Evolutionary conservation across 192 early-diverging fungal species (phyloP), one percentile per base, ranked within the genome.

Genomic region (Obelidium mucronatum): DNA sequence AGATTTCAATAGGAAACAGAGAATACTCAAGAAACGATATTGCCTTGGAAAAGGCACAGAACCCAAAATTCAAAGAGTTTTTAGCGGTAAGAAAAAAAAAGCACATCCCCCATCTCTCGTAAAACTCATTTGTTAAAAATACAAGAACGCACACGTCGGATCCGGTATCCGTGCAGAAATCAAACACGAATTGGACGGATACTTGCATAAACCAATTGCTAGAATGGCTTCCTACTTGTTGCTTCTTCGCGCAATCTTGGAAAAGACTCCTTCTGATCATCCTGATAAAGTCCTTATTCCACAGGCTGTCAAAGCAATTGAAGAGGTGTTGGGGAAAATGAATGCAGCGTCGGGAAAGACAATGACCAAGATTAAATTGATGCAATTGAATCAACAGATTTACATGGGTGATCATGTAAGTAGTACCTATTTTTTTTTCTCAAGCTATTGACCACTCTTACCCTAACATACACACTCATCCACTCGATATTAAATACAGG

Each of bases 271-370:
- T 2, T 85, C 88, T 31, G 90, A 89, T 40, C 91, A 94, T 66
- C 91, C 94, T 2, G 97, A 98, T 72, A 83, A 87, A 56, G 85
- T 82, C 31, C 79, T 90, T 28, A 82, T 98, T 13, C 90, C 91
- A n/a, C 80, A 90, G 74, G 93, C 90, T 6, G 84, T 95, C 31
- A 81, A 70, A n/a, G 87, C 88, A 39, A 91, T 97, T 58, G 88
- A 88, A 70, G 87, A 88, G 33, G 89, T 94, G 75, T 83, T 97
- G 56, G 79, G 82, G 56, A 88, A 88, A 48, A 92, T 98, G 75
- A 97, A 98, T 80, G 64, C 83, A 26, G 95, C 95, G 78, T 92
- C 94, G 2, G 97, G 97, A 22, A 92, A 90, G 82, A 90, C 95
- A 3, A 92, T 96, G 80, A 97, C 97, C 82, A 82, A 84, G 31